A percentile compares a stretch with the other conserved stretches of the same genome.
Conservation (phyloP, 140 eudicot species). For the Bidens hawaiensis region DNA sequence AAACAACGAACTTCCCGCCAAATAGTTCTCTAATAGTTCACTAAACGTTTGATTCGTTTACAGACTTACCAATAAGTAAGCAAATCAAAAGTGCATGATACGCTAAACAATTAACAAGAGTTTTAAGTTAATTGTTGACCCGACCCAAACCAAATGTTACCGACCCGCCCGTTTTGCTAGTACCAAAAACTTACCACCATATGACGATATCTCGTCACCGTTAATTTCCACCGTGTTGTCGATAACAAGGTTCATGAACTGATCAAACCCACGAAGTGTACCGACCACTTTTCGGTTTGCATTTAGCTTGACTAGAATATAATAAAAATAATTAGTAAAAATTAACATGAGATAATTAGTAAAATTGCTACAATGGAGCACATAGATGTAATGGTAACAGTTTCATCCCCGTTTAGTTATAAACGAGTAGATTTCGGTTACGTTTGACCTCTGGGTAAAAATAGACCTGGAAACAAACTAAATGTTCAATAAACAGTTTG, state of each 20-base stretch:
- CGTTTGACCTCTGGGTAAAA: too few species aligned
- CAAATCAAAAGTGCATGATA: too few species aligned
- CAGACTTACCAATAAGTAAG: too few species aligned
- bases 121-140: too few species aligned
- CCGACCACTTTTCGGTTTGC: slow-evolving; percentile 82
- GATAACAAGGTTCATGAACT: slow-evolving; percentile 86
- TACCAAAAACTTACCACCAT: slow-evolving; percentile 47
- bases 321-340: not conserved
- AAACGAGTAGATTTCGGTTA: not conserved
- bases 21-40: too few species aligned
- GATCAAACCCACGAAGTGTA: slow-evolving; percentile 89
- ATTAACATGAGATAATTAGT: not conserved
- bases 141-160: too few species aligned
- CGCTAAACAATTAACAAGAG: too few species aligned
- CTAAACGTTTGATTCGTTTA: too few species aligned
- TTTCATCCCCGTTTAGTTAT: not conserved
- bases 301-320: slow-evolving; percentile 76
- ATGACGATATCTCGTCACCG: slow-evolving; percentile 81
- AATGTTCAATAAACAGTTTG: too few species aligned
- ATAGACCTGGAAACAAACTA: not conserved
- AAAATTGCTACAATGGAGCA: not conserved
- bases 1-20: too few species aligned
- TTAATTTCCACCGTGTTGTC: too few species aligned
- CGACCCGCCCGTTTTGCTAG: not conserved
- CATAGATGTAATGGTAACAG: not conserved